Evolutionary conservation across 2,329 filamentous ascomycete species (phyloP), one percentile per base, ranked within the genome.

Genomic region (Alternaria hordeiaustralica): DNA sequence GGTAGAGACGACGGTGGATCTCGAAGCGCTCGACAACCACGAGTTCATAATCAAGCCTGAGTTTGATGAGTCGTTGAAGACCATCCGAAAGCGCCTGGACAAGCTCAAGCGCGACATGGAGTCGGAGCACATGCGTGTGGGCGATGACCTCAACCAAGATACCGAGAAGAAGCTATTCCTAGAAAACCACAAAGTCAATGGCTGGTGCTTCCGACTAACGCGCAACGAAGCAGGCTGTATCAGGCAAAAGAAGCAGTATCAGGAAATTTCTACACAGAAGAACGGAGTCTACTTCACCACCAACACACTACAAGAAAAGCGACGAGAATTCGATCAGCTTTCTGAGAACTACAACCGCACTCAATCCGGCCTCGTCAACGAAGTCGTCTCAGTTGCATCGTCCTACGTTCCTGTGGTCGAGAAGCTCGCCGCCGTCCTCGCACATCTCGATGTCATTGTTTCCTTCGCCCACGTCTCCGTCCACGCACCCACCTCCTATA

Each of bases 41-140:
- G 96, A 99, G 78, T 99, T 96, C 82, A 95, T 97, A 73, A 99
- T 99, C 86, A 99, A 98, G 81, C 92, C 96, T 1, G 96, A 99
- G 76, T 99, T 97, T 68, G 96, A 99, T 74, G 94, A 97, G 62
- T 88, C 90, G 58, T 84, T 99, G 41, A 89, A 91, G 18, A 89
- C 92, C n/a, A 96, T 99, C 71, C 89, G 93, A 56, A 94, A 92
- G 82, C 96, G 95, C 77, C 88, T 99, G 2, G 95, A 98, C 76
- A 93, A 90, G 75, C 83, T 97, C 26, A 90, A 90, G 67, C 84
- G 89, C 46, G 91, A 94, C 58, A 97, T 99, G 88, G 88, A 94
- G 55, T 85, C 86, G 30, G 95, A 98, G 78, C 96, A 96, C 73
- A 84, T 85, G 55, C 86, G 88, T 28, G 92, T 93, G 0, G 92